Evolutionary conservation across 73 alveolate species (phyloP), one percentile per base, ranked within the genome.

Genomic region (Tetrahymena malaccensis): DNA sequence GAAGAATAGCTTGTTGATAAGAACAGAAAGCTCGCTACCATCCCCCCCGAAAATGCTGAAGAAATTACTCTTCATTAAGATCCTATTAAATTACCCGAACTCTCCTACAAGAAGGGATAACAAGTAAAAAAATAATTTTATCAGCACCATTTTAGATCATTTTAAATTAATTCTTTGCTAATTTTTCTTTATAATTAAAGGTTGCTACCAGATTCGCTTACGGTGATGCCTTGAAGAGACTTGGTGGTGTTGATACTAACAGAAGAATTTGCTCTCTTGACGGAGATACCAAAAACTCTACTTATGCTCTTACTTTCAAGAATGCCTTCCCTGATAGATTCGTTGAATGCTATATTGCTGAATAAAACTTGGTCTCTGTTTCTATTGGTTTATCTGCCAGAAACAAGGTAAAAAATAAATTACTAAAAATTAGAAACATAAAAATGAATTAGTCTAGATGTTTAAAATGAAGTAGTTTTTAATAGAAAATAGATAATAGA

Each of bases 341-440:
- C 96, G 96, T 97, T 85, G 98, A 97, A 58, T 97, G 99, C 94
- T 97, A 94, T 94, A 96, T 97, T 43, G 98, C 98, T 56, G 99
- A 97, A 97, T 97, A 97, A 93, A 97, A 97, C 95, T 43, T 97
- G 94, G 96, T 97, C 27, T 98, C 98, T 21, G 96, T 96, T 85
- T 85, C 98, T 21, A 43, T 94, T 35, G 99, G 99, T 43, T 96
- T 95, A 22, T 96, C 98, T 85, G 93, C 94, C 94, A 96, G 98
- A 97, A 97, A 97, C 17, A 97, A 96, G 93, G 89, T 70, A 70
- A 70, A 27, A 27, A 25, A 70, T 40, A 40, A 7, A 40, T 6
- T 40, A 40, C 44, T 7, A 6, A 40, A 40, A 40, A 40, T 40
- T 2, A 40, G 44, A 4, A 40, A 40, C 0, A 4, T 40, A 4